Base-by-base conservation (phyloP, 1,284 basidiomycete genomes). In the Leccinum solheimii region DNA sequence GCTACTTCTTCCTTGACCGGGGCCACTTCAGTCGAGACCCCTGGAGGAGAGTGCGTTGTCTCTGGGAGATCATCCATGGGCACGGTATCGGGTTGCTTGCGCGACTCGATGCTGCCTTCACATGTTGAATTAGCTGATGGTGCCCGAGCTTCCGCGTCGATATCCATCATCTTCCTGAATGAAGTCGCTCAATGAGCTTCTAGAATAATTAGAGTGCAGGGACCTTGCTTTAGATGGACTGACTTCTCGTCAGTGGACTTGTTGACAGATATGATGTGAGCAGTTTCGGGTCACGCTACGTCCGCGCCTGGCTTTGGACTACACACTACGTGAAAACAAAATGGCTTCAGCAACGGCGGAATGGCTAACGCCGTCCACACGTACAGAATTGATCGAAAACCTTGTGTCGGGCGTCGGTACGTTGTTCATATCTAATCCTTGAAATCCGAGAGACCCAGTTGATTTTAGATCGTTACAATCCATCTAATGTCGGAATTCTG, bases 341-440 rank as follows among this genome's bases (percentile, higher is more conserved):
- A 75, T 76, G 69, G 57, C 72, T 56, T 66, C 68, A 59, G 73
- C 84, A 69, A 82, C 85, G 62, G 74, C 85, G 30, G 80, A 82
- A 64, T 92, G 90, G 90, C 77, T 84, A 53, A 79, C 81, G 43
- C 94, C 94, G 50, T 76, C 86, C 19, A 90, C 87, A 59, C 83
- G 94, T 55, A 88, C 92, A 66, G 89, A 92, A 65, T 82, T 91
- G 67, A 95, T 97, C 65, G 92, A 96, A 72, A 90, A 92, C 69
- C 85, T 97, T 36, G 94, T 97, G 51, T 93, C 92, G 56, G 94
- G 94, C 61, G 94, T 97, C 64, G 94, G 94, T 93, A 66, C 69
- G 92, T 79, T 16, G 38, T 60, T 51, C 57, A 27, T 21, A 40
- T 30, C 32, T 32, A 23, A 56, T 55, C 32, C 52, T 55, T 63